phyloP scores from a whole-genome alignment of 306 rosid species.

The Prunus salicina region DNA sequence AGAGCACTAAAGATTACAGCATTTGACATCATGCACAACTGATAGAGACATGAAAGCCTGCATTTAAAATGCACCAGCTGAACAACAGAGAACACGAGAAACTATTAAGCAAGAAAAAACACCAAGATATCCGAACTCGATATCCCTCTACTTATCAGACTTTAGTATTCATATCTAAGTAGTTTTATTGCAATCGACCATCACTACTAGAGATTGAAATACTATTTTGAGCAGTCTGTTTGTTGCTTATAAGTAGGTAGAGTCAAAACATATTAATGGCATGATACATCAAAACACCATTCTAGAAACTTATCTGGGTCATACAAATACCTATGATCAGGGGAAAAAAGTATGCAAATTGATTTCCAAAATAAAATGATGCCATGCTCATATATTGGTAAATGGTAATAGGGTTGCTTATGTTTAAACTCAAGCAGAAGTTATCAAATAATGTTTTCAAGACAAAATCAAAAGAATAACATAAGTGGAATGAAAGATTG shows the following conservation, averaged over 20 bases:
- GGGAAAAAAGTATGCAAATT: neutral
- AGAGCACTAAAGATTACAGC: neutral
- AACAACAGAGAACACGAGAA: neutral
- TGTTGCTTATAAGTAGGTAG: neutral
- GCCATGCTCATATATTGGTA: neutral
- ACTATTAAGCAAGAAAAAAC: neutral
- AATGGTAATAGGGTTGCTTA: neutral
- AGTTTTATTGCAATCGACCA: neutral
- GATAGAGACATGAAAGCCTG: conserved; percentile 2
- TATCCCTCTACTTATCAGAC: neutral
- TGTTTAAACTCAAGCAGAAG: neutral
- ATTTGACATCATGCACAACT: conserved; percentile 7
- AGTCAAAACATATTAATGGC: neutral
- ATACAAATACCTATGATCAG: neutral
- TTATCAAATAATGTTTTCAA: neutral
- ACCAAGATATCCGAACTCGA: neutral
- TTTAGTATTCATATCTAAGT: neutral
- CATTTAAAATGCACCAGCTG: neutral
- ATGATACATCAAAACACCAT: neutral
- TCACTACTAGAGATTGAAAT: neutral
- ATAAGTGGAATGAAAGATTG: neutral
- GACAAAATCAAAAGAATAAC: neutral
- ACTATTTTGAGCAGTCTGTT: neutral
- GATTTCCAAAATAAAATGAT: neutral
- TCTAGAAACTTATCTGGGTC: neutral